Evolutionary conservation across 2,329 filamentous ascomycete species (phyloP), one percentile per base, ranked within the genome.

Genomic region (Acephala macrosclerotiorum): DNA sequence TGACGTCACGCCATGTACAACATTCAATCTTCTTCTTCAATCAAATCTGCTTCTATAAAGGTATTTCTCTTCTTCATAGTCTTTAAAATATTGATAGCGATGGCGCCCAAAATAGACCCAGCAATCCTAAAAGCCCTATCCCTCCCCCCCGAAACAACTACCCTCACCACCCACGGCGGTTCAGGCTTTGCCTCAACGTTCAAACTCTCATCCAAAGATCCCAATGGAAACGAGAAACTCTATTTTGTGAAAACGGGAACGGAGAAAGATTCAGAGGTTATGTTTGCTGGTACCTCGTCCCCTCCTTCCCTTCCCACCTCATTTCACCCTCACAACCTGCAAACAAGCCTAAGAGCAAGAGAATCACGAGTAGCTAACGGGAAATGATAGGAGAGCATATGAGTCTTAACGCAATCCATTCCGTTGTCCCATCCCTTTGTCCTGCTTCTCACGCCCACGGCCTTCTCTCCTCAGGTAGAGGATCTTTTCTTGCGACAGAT

Each of bases 351-450:
- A n/a, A n/a, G 36, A 14, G 36, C 36, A 14, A 38, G 36, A 45
- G 42, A 20, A 45, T 12, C 6, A 20, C 18, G 7, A n/a, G n/a
- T n/a, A 16, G 18, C 12, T 16, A 14, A 22, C 22, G 4, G 18
- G 20, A 9, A 36, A 51, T 49, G n/a, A 80, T 73, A 87, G 92
- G 94, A 66, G 95, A 97, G 79, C 90, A 93, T 75, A 86, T 87
- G 58, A 96, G 93, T 2, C 87, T 97, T 62, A 94, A 94, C 75
- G 92, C 93, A 61, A 92, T 98, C 70, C 86, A 93, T 75, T 75
- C 82, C 55, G 82, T 83, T 16, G 90, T 96, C 0, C 91, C 38
- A 3, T 6, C 5, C 36, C 86, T 97, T 61, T 95, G 92, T 74
- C 94, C 94, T 0, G 83, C 84, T 56, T 90, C 92, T 0, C 84